A percentile compares a stretch with the other conserved stretches of the same genome.
Evolutionary conservation across 2,329 filamentous ascomycete genomes (phyloP).

Genomic region (Monilinia fructigena): DNA sequence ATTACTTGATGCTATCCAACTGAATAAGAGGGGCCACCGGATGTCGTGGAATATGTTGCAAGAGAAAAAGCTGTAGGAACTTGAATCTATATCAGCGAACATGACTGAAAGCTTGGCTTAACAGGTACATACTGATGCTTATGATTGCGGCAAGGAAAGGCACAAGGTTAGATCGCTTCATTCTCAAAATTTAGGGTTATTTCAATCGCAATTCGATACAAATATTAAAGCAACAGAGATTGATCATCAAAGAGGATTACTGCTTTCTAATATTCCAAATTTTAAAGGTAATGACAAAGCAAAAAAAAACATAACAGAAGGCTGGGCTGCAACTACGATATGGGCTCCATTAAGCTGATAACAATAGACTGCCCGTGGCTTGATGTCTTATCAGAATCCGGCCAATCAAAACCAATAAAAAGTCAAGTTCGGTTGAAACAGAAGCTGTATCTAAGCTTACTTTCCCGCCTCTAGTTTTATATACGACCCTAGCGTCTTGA

Average conservation of each 20-base stretch:
- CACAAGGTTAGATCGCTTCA: background rate
- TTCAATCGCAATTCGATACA: background rate
- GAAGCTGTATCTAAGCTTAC: background rate
- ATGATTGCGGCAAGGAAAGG: background rate
- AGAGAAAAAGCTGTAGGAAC: constrained; percentile 27
- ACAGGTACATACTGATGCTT: constrained; percentile 9
- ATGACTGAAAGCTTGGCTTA: background rate
- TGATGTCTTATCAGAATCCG: background rate
- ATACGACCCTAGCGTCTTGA: background rate
- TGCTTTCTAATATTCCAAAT: background rate
- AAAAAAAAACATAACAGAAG: background rate
- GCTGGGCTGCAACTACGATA: background rate
- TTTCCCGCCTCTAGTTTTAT: background rate
- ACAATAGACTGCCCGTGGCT: background rate
- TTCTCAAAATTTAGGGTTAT: background rate
- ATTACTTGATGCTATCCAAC: constrained; percentile 34
- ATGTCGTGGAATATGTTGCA: constrained; percentile 28
- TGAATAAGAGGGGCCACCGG: constrained; percentile 30
- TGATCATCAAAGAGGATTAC: background rate
- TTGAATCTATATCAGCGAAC: background rate
- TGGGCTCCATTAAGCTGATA: background rate
- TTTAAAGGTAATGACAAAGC: background rate
- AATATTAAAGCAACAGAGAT: background rate
- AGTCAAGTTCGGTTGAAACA: constrained; percentile 14
- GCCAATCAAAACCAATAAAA: background rate